phyloP scores from a whole-genome alignment of 208 protist species.

The Trypanosoma melophagium region DNA sequence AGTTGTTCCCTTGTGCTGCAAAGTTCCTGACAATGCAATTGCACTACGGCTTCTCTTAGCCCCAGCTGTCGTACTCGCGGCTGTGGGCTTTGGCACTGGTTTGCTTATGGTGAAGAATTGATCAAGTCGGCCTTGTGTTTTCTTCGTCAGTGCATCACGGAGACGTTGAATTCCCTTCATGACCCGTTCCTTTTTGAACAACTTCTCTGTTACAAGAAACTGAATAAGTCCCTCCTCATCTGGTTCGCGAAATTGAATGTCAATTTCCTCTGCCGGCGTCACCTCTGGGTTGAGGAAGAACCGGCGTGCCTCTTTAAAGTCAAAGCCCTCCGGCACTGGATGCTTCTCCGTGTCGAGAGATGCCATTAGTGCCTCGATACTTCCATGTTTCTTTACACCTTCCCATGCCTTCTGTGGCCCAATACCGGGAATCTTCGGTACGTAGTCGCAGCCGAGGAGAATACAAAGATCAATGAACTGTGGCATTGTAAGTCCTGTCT shows the following conservation, averaged over 20 bases:
- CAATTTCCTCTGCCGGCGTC: slow-evolving; percentile 53
- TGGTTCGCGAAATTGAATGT: slow-evolving; percentile 94
- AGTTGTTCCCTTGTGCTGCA: slow-evolving; percentile 49
- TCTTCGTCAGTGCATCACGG: slow-evolving; percentile 58
- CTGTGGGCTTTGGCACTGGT: background rate
- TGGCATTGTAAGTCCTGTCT: slow-evolving; percentile 83
- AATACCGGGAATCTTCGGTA: slow-evolving; percentile 97
- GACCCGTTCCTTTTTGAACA: slow-evolving; percentile 94
- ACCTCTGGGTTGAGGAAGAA: slow-evolving; percentile 95
- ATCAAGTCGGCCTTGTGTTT: slow-evolving; percentile 89
- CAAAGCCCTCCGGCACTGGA: slow-evolving; percentile 83
- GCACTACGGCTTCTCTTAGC: slow-evolving; percentile 54
- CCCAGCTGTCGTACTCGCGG: slow-evolving; percentile 20
- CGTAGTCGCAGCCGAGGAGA: slow-evolving; percentile 99
- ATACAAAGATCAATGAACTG: slow-evolving; percentile 99
- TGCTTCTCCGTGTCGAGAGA: slow-evolving; percentile 89
- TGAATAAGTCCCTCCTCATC: slow-evolving; percentile 97
- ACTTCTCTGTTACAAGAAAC: slow-evolving; percentile 98
- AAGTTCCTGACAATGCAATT: slow-evolving; percentile 54
- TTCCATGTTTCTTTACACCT: slow-evolving; percentile 93
- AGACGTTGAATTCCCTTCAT: slow-evolving; percentile 82
- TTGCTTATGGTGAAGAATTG: slow-evolving; percentile 83
- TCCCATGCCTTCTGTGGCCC: slow-evolving; percentile 95
- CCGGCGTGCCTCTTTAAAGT: slow-evolving; percentile 84
- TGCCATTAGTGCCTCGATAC: slow-evolving; percentile 95